Evolutionary conservation across 1,284 basidiomycete genomes (phyloP), one percentile per base, ranked within the genome.

Genomic region (Sanguinoderma infundibulare): DNA sequence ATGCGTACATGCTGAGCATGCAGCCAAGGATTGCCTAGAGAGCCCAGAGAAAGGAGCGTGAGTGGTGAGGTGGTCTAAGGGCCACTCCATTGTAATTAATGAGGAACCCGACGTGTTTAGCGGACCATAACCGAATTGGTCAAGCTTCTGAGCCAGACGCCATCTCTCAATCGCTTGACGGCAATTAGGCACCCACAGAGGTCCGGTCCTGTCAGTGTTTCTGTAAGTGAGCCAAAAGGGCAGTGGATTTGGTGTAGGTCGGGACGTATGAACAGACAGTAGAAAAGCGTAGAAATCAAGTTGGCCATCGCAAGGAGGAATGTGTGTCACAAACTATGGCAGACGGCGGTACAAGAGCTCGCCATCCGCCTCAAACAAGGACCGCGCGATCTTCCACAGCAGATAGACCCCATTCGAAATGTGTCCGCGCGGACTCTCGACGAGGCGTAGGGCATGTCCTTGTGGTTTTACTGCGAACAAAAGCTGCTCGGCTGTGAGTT

Each of bases 361-460:
- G 79, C 82, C 75, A 78, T 79, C 78, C 75, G 76, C 89, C 87
- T 91, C 89, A 91, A 91, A 91, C 89, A 76, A 84, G 82, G 86
- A 87, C 78, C 59, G n/a, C 42, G n/a, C 63, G 47, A 57, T 82
- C 71, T 83, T 60, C 74, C 78, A 75, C 74, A 69, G 70, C 65
- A 64, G 62, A 69, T 62, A 72, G 69, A 67, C 68, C 71, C 66
- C 65, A 51, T 53, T 58, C 62, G 39, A 61, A 62, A 67, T 60
- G 46, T 14, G 35, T 38, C 44, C 34, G 35, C 9, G 53, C 40
- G 63, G 53, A 51, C 55, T 63, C 67, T 68, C 63, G 63, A 60
- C 44, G 67, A 70, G 71, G 67, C 68, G 64, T 64, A 70, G 69
- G 62, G 63, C 70, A 70, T 66, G 35, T 49, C 60, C 64, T 67